Evolutionary conservation across 2,329 filamentous ascomycete genomes (phyloP), one percentile per base, ranked within the genome.

Genomic region (Aspergillus pseudotamarii): DNA sequence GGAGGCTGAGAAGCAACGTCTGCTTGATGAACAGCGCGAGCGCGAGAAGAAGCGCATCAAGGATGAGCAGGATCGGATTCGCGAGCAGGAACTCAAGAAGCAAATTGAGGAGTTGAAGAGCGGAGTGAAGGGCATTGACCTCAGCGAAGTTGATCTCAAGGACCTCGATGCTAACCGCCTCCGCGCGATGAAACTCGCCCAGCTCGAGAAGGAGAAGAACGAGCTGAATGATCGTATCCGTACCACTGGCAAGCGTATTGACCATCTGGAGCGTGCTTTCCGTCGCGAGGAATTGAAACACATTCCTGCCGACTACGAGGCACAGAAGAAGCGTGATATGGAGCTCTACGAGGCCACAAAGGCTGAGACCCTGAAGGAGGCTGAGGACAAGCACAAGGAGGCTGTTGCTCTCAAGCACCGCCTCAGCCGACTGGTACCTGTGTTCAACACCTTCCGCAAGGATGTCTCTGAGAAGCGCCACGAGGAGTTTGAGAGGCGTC

Each of bases 141-240:
- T 92, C 61, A 89, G 91, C 61, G 82, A 83, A 70, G 73, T 84
- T 60, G 89, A 97, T 72, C 84, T 97, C 60, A 90, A 95, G 66
- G 92, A 92, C 68, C 86, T 97, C 62, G 94, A 98, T 79, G 92
- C 89, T 78, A 93, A 93, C 79, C 90, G 91, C 68, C 91, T 99
- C 71, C 94, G 95, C 77, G 91, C 92, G 70, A 91, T 99, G 82
- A 98, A 98, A 85, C 87, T 99, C 62, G 91, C 92, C 65, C 94
- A 97, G 80, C 88, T 99, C 12, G 95, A 98, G 82, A 94, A 94
- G 72, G 95, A 98, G 85, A 99, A 98, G 90, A 96, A 94, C 75
- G 93, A 95, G 75, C 89, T 97, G 70, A 92, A 91, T 68, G 93
- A 97, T 81, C 93, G 91, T 77, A 88, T 98, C 59, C 90, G 93